phyloP scores from a whole-genome alignment of 2,329 filamentous ascomycete genomes.

The Fusarium redolens region DNA sequence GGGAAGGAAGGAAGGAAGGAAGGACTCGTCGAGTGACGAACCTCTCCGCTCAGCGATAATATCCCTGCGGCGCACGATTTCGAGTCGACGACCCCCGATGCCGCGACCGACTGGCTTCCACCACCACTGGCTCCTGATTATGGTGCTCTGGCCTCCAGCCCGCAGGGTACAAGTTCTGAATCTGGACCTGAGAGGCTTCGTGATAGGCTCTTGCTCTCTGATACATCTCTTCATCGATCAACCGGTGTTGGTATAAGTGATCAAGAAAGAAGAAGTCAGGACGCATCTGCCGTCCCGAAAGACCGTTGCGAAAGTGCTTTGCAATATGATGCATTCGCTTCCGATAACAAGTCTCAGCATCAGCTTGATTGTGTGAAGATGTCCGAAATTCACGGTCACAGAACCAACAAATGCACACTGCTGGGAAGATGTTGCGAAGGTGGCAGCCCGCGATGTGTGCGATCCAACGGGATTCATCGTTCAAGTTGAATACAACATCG shows the following conservation, averaged over 20 bases:
- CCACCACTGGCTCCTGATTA: background rate
- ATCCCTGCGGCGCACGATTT: background rate
- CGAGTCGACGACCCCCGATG: constrained; percentile 1
- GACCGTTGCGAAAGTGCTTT: constrained; percentile 53
- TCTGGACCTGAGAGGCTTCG: constrained; percentile 38
- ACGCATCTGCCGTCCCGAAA: constrained; percentile 42
- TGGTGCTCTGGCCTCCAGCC: constrained; percentile 22
- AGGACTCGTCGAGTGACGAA: background rate
- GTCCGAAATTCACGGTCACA: constrained; percentile 58
- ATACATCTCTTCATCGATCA: constrained; percentile 47
- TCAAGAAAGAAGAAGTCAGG: constrained; percentile 56
- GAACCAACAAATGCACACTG: constrained; percentile 60
- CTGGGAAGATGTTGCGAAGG: constrained; percentile 50
- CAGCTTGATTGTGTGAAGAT: background rate
- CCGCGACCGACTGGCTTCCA: constrained; percentile 17
- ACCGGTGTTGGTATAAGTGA: constrained; percentile 47
- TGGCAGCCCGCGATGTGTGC: constrained; percentile 57
- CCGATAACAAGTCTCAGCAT: constrained; percentile 46
- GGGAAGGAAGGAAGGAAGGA: background rate
- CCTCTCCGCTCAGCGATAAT: background rate
- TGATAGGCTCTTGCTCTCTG: constrained; percentile 27
- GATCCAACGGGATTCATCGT: constrained; percentile 58
- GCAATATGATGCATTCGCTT: constrained; percentile 63
- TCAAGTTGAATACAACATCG: constrained; percentile 49
- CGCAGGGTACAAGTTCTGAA: constrained; percentile 19